Conservation (phyloP, 2,329 filamentous ascomycete genomes). For the Colletotrichum sp. region DNA sequence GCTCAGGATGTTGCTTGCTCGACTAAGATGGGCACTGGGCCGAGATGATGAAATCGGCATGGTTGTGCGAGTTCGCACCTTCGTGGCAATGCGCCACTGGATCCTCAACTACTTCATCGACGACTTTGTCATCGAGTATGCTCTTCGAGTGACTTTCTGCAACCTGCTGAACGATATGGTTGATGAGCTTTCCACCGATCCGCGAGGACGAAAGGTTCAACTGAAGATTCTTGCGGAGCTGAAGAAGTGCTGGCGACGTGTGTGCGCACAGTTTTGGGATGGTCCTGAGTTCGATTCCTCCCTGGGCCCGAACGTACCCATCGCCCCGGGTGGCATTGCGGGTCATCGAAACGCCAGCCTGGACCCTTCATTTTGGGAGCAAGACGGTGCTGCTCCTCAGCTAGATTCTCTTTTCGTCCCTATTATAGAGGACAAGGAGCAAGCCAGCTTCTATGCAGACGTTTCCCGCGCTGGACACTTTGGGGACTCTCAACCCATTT, state of each 20-base stretch:
- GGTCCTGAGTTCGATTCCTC: constrained; percentile 68
- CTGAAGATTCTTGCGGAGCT: constrained; percentile 91
- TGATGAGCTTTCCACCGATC: constrained; percentile 55
- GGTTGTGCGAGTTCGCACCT: constrained; percentile 93
- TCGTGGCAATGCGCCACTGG: constrained; percentile 96
- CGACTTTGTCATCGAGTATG: constrained; percentile 82
- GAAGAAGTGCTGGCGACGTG: constrained; percentile 96
- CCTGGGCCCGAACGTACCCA: constrained; percentile 67
- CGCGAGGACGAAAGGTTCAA: constrained; percentile 54
- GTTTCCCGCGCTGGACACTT: constrained; percentile 51
- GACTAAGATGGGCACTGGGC: constrained; percentile 85
- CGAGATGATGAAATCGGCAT: constrained; percentile 83
- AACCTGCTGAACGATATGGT: constrained; percentile 75
- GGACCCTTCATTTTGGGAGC: constrained; percentile 60
- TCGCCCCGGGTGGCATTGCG: constrained; percentile 76
- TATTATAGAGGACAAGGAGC: constrained; percentile 26
- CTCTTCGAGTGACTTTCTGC: constrained; percentile 80
- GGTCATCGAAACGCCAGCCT: constrained; percentile 62
- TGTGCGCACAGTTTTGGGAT: constrained; percentile 91
- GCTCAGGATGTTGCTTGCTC: constrained; percentile 81
- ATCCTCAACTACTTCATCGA: constrained; percentile 97
- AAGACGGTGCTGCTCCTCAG: constrained; percentile 46
- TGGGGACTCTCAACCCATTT: constrained; percentile 48
- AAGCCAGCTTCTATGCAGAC: constrained; percentile 50
- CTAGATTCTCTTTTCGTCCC: constrained; percentile 44